These are phyloP conservation scores for Kickxella alabastrina DNA, from an alignment of 192 early-diverging fungal genomes.

Conservation along the genomic window DNA sequence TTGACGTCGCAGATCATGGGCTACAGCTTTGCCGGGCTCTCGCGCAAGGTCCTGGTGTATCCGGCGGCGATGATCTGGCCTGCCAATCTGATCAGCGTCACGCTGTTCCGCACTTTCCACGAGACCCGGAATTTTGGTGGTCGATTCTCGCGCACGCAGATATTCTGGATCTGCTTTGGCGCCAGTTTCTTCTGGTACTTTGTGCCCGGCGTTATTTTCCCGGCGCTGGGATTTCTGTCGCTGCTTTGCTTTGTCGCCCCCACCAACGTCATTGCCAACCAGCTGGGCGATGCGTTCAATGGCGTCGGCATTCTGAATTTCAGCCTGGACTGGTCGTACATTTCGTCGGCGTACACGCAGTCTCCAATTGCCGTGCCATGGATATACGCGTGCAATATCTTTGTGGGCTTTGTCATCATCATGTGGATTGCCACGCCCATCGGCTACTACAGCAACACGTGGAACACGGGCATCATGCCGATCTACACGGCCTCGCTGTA, in stretches of 20 bases:
- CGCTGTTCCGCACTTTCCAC: slow-evolving; percentile 76
- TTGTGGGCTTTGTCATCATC: slow-evolving; percentile 66
- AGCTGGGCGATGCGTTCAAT: slow-evolving; percentile 46
- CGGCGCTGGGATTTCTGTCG: slow-evolving; percentile 61
- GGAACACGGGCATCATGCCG: slow-evolving; percentile 57
- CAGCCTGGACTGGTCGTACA: slow-evolving; percentile 70
- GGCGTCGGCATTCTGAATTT: slow-evolving; percentile 71
- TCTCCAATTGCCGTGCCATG: slow-evolving; percentile 74
- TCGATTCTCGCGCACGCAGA: slow-evolving; percentile 51
- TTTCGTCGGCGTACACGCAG: slow-evolving; percentile 54
- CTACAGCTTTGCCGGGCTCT: slow-evolving; percentile 65
- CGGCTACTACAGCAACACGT: slow-evolving; percentile 65
- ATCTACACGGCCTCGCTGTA: slow-evolving; percentile 64
- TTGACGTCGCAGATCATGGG: slow-evolving; percentile 68
- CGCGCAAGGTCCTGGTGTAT: slow-evolving; percentile 77
- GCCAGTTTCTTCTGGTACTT: slow-evolving; percentile 55
- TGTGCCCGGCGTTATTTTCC: slow-evolving; percentile 66
- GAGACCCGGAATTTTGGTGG: slow-evolving; percentile 52
- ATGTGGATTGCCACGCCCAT: slow-evolving; percentile 74
- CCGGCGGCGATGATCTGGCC: slow-evolving; percentile 91
- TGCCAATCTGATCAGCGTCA: slow-evolving; percentile 66
- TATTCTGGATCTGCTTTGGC: slow-evolving; percentile 52
- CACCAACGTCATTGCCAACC: slow-evolving; percentile 43
- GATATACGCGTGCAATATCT: slow-evolving; percentile 65
- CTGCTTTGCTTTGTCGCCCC: slow-evolving; percentile 58